Evolutionary conservation across 2,329 filamentous ascomycete species (phyloP).

Genomic region (Cladophialophora bantiana): DNA sequence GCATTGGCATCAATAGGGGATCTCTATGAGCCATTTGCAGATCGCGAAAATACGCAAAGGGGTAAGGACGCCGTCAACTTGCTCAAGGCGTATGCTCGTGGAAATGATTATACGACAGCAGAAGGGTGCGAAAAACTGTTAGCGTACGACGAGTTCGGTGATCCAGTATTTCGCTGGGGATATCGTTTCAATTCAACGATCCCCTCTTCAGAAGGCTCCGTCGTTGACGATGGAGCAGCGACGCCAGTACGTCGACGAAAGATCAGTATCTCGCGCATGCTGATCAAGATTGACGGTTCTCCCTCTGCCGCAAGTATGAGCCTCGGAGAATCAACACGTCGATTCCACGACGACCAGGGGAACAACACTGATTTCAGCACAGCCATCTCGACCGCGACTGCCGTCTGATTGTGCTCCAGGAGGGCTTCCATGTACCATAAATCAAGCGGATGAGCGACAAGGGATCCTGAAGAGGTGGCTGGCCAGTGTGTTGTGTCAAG

Average conservation of each 20-base stretch:
- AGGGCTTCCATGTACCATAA: background rate
- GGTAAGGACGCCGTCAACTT: slow-evolving; percentile 1
- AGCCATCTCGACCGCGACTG: slow-evolving; percentile 16
- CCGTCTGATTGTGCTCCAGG: slow-evolving; percentile 18
- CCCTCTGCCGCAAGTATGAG: slow-evolving; percentile 23
- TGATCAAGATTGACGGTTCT: slow-evolving; percentile 33
- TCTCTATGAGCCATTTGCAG: slow-evolving; percentile 14
- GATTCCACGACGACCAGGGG: background rate
- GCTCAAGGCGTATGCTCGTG: slow-evolving; percentile 20
- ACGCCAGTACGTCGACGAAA: slow-evolving; percentile 30
- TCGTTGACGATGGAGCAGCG: background rate
- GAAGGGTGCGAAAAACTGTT: slow-evolving; percentile 18
- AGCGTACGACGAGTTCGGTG: slow-evolving; percentile 19
- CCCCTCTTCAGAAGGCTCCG: background rate
- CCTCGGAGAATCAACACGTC: slow-evolving; percentile 15
- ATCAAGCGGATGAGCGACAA: background rate
- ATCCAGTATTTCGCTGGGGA: slow-evolving; percentile 22
- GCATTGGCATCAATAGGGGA: slow-evolving; percentile 20
- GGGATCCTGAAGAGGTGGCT: background rate
- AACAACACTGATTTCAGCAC: slow-evolving; percentile 25
- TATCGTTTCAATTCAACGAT: slow-evolving; percentile 6
- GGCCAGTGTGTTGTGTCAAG: background rate
- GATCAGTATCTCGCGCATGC: slow-evolving; percentile 33
- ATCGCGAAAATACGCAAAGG: background rate
- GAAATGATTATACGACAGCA: slow-evolving; percentile 22